These are phyloP conservation scores for Xerocomus minutiporus DNA, from an alignment of 1,284 basidiomycete genomes.

Conservation along the genomic window DNA sequence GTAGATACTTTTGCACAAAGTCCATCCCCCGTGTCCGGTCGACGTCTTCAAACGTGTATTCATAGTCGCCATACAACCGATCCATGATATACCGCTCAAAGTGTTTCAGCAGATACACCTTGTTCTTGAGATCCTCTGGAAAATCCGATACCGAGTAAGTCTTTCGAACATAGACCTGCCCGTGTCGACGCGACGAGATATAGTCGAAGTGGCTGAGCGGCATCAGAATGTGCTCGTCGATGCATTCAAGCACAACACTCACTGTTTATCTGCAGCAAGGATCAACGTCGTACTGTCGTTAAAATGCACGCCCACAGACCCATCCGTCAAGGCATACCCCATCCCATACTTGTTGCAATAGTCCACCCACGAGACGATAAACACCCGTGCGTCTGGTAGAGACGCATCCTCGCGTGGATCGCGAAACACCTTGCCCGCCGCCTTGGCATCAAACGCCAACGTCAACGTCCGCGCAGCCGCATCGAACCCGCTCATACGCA, in stretches of 20 bases:
- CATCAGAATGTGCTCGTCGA: conserved; percentile 4
- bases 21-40: conserved; percentile 78
- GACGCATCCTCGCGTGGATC: conserved; percentile 53
- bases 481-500: conserved; percentile 57
- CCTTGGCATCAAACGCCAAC: conserved; percentile 64
- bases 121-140: conserved; percentile 77
- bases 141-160: conserved; percentile 58
- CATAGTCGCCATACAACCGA: conserved; percentile 74
- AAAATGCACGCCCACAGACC: conserved; percentile 92
- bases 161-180: conserved; percentile 66
- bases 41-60: conserved; percentile 74
- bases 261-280: conserved; percentile 81
- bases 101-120: conserved; percentile 87
- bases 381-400: conserved; percentile 71
- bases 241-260: conserved; percentile 26
- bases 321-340: conserved; percentile 95
- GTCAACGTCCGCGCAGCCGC: conserved; percentile 62
- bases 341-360: conserved; percentile 99
- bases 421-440: conserved; percentile 56
- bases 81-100: conserved; percentile 93
- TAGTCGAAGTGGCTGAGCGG: conserved; percentile 75
- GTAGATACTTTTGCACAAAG: conserved; percentile 92
- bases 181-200: conserved; percentile 60
- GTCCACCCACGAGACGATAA: conserved; percentile 97
- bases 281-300: conserved; percentile 90